A percentile compares a stretch with the other conserved stretches of the same genome.
Evolutionary conservation across 2,329 filamentous ascomycete species (phyloP).

Genomic region (Fusarium tjaetaba): DNA sequence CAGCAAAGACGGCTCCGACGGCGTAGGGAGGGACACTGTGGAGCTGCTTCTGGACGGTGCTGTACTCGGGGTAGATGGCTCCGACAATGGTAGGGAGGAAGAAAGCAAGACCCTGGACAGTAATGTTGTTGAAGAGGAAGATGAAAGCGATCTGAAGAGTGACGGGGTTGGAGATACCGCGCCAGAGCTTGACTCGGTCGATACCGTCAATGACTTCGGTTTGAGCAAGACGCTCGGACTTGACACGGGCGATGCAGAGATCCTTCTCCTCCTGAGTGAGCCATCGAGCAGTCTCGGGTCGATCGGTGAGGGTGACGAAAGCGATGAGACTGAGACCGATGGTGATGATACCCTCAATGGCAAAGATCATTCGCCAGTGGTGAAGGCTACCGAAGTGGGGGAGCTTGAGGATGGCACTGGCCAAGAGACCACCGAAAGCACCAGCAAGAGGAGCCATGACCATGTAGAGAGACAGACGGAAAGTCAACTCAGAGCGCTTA

Average conservation of each 20-base stretch:
- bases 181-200: slow-evolving; percentile 65
- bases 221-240: slow-evolving; percentile 64
- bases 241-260: slow-evolving; percentile 70
- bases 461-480: slow-evolving; percentile 71
- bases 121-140: slow-evolving; percentile 73
- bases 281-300: slow-evolving; percentile 73
- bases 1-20: slow-evolving; percentile 68
- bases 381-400: slow-evolving; percentile 63
- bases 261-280: slow-evolving; percentile 71
- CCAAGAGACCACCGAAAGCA: slow-evolving; percentile 73
- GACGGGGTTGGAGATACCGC: slow-evolving; percentile 68
- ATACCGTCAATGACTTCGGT: slow-evolving; percentile 71
- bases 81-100: slow-evolving; percentile 72
- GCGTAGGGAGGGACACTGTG: slow-evolving; percentile 73
- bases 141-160: slow-evolving; percentile 65
- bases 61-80: slow-evolving; percentile 68
- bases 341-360: slow-evolving; percentile 73
- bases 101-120: slow-evolving; percentile 73
- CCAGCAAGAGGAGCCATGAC: slow-evolving; percentile 73
- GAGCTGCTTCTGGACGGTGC: slow-evolving; percentile 70
- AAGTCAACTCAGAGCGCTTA: slow-evolving; percentile 68
- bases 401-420: slow-evolving; percentile 69
- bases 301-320: slow-evolving; percentile 73
- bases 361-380: slow-evolving; percentile 76
- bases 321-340: slow-evolving; percentile 62